Conservation (phyloP, 2,329 filamentous ascomycete genomes). For the Penicillium aurantiogriseum region DNA sequence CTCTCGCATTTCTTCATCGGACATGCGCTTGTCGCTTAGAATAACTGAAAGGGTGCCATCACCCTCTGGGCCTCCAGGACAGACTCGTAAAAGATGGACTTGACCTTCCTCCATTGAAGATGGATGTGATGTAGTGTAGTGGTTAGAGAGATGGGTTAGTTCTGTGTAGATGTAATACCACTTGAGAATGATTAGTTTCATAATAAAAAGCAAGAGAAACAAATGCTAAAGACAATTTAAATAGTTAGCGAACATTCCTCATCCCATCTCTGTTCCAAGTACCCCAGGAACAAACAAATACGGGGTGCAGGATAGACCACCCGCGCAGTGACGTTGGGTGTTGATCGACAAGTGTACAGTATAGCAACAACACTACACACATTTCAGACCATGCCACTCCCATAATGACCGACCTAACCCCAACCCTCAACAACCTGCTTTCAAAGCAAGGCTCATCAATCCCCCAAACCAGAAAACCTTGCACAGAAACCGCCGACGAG, state of each 20-base stretch:
- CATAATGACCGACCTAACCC: constrained; percentile 45
- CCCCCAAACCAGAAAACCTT: constrained; percentile 17
- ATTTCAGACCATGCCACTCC: constrained; percentile 10
- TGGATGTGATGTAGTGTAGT: background rate
- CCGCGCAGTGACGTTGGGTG: constrained; percentile 14
- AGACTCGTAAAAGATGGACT: background rate
- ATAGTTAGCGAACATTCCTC: background rate
- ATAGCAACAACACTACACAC: constrained; percentile 1
- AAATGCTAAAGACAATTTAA: background rate
- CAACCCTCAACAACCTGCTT: constrained; percentile 37
- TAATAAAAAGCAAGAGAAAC: background rate
- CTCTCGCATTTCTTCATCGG: background rate
- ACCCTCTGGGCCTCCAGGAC: background rate
- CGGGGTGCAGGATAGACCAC: constrained; percentile 10
- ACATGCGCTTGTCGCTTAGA: background rate
- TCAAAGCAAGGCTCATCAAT: constrained; percentile 34
- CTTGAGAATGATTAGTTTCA: background rate
- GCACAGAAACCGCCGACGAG: constrained; percentile 61
- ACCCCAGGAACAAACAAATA: background rate
- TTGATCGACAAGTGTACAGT: constrained; percentile 12
- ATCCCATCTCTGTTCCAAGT: background rate
- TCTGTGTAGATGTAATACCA: background rate
- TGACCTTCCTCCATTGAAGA: constrained; percentile 10
- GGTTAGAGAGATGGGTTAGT: background rate
- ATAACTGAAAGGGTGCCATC: background rate